These are phyloP conservation scores for Coelastrella sp. DNA, from an alignment of 139 green algal species.

Conservation along the genomic window DNA sequence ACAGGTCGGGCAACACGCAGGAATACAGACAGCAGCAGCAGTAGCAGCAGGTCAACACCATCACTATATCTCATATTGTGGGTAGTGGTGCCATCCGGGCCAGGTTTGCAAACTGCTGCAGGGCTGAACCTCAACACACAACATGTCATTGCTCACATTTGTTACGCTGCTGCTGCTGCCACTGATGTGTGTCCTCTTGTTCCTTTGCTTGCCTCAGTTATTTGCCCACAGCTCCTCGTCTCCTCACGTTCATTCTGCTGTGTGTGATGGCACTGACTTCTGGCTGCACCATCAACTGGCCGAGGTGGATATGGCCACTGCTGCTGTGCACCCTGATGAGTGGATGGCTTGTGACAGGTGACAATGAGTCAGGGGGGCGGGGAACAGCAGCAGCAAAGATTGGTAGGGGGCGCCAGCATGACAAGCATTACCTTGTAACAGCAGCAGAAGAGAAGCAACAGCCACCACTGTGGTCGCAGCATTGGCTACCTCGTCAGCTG, in stretches of 20 bases:
- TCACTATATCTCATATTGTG: background rate
- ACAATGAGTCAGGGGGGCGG: no score
- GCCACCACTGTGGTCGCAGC: no score
- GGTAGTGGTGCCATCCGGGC: background rate
- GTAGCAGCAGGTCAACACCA: background rate
- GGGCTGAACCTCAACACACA: no score
- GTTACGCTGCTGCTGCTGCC: background rate
- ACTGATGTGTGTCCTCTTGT: background rate
- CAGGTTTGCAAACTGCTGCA: no score
- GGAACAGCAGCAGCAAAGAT: no score
- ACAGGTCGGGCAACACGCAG: background rate
- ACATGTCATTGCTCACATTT: no score
- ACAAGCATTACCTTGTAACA: no score
- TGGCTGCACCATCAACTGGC: slow-evolving; percentile 22
- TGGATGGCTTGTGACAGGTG: slow-evolving; percentile 32
- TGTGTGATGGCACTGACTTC: slow-evolving; percentile 36
- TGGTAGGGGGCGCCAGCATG: no score
- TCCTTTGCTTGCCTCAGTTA: background rate
- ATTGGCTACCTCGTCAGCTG: no score
- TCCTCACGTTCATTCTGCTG: background rate
- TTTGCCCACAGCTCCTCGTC: background rate
- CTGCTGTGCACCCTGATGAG: slow-evolving; percentile 10
- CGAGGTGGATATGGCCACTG: slow-evolving; percentile 35
- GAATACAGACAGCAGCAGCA: background rate
- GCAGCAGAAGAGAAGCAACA: no score